phyloP scores from a whole-genome alignment of 2,329 filamentous ascomycete genomes.

The Beauveria brongniartii region DNA sequence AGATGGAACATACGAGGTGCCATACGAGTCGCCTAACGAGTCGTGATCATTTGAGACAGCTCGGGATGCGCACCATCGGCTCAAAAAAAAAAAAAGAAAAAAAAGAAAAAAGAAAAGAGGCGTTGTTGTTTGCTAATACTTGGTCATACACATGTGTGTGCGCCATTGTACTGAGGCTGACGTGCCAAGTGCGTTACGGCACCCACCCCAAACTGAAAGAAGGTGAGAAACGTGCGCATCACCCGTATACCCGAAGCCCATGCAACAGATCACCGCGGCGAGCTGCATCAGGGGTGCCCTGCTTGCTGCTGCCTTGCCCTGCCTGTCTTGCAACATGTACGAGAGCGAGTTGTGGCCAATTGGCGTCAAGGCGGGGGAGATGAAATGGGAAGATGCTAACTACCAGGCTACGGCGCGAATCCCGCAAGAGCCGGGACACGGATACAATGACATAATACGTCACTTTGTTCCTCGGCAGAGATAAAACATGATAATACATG shows the following conservation, averaged over 20 bases:
- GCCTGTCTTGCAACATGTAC: neutral
- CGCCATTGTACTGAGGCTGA: neutral
- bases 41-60: no score
- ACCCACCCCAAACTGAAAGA: neutral
- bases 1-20: no score
- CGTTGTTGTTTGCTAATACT: no score
- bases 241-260: neutral
- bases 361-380: neutral
- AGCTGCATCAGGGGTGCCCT: slow-evolving; percentile 3
- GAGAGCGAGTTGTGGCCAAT: neutral
- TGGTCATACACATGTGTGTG: no score
- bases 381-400: neutral
- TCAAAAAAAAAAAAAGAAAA: neutral
- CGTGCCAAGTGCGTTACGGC: no score
- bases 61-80: no score
- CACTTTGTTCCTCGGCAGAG: neutral
- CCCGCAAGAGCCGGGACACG: neutral
- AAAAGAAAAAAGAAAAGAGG: neutral
- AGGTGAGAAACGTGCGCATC: neutral
- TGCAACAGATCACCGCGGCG: slow-evolving; percentile 6
- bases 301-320: neutral
- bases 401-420: neutral
- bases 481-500: neutral
- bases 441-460: neutral
- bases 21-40: no score